Evolutionary conservation across 352 stramenopile genomes (phyloP).

Genomic region (Globisporangium recalcitrans): DNA sequence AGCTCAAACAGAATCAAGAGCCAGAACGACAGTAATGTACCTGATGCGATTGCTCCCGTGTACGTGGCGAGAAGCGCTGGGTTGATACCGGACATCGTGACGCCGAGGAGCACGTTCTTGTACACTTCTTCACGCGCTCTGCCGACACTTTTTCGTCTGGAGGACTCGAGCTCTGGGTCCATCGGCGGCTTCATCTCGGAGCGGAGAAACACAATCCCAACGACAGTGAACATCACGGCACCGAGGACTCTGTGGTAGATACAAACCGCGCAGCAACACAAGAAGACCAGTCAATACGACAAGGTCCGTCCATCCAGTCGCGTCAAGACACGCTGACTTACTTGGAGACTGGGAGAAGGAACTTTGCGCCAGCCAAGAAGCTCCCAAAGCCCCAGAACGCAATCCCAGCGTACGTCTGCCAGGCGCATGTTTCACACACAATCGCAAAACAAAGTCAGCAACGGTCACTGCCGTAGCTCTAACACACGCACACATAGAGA

Average conservation of each 20-base stretch:
- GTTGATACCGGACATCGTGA: constrained; percentile 88
- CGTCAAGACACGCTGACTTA: constrained; percentile 22
- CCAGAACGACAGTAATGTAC: constrained; percentile 23
- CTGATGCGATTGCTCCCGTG: constrained; percentile 81
- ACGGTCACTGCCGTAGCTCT: not conserved
- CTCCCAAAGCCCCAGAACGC: constrained; percentile 89
- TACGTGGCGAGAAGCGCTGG: constrained; percentile 81
- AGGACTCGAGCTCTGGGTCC: constrained; percentile 46
- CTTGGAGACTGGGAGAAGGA: constrained; percentile 81
- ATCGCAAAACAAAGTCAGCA: constrained; percentile 5
- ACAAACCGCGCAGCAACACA: not conserved
- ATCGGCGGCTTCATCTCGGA: constrained; percentile 76
- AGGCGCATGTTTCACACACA: not conserved
- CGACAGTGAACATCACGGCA: constrained; percentile 80
- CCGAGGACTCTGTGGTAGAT: constrained; percentile 83
- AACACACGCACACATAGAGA: not conserved
- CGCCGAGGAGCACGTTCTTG: constrained; percentile 79
- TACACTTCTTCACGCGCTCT: constrained; percentile 58
- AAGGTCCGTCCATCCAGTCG: not conserved
- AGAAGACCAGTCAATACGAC: constrained; percentile 3
- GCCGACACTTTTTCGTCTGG: constrained; percentile 43
- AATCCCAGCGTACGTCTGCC: constrained; percentile 80
- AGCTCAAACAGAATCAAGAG: not conserved
- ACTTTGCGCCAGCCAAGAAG: constrained; percentile 80
- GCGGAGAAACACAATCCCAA: constrained; percentile 76